phyloP scores from a whole-genome alignment of 495 filamentous ascomycete genomes.

The Aspergillus affinis region DNA sequence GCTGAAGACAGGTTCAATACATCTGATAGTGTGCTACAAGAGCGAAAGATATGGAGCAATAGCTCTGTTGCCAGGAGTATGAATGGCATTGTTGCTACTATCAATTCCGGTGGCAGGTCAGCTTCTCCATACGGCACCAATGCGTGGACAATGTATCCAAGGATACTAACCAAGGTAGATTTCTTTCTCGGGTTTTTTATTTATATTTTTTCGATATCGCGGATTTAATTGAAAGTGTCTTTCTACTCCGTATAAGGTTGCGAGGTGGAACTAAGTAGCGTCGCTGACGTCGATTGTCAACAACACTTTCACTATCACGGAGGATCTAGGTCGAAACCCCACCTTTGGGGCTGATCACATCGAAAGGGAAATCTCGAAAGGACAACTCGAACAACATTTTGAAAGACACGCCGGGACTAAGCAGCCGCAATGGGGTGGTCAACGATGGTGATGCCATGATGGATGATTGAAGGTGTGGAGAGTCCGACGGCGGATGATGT shows the following conservation, averaged over 20 bases:
- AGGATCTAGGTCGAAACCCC: conserved; percentile 60
- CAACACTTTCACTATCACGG: conserved; percentile 26
- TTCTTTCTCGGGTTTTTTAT: background rate
- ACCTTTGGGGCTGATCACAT: conserved; percentile 68
- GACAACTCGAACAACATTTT: conserved; percentile 15
- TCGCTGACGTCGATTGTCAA: conserved; percentile 37
- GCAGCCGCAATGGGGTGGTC: conserved; percentile 32
- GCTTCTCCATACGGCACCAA: conserved; percentile 16
- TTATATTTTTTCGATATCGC: background rate
- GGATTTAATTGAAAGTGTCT: background rate
- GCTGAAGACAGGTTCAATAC: conserved; percentile 55
- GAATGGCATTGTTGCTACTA: conserved; percentile 42
- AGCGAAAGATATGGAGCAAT: conserved; percentile 59
- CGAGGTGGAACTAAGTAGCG: conserved; percentile 12
- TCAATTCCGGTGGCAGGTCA: conserved; percentile 11
- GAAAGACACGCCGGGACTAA: conserved; percentile 19
- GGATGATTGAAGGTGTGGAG: conserved; percentile 14
- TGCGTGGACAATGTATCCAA: conserved; percentile 11
- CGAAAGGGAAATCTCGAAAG: conserved; percentile 35
- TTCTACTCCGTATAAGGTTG: background rate
- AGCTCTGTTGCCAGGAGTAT: conserved; percentile 60
- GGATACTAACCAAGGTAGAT: conserved; percentile 7
- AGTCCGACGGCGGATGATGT: background rate
- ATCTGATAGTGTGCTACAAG: conserved; percentile 50
- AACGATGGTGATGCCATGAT: conserved; percentile 32